Evolutionary conservation across 441 rosid species (phyloP).

Genomic region (Cnidoscolus chayamansa): DNA sequence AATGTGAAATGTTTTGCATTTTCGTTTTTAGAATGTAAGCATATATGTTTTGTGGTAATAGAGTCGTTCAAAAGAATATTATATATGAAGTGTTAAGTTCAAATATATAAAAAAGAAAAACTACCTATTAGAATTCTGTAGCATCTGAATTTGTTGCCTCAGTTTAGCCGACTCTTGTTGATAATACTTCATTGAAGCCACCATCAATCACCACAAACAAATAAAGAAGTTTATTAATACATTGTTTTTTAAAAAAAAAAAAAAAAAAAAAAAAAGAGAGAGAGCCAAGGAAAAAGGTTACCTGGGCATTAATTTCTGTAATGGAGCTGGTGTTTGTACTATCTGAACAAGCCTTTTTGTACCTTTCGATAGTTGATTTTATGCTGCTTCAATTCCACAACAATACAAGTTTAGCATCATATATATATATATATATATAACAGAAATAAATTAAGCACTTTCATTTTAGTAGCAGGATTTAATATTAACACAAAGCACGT

Average conservation of each 20-base stretch:
- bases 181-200: constrained; percentile 53
- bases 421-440: too few species aligned
- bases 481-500: too few species aligned
- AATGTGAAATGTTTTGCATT: too few species aligned
- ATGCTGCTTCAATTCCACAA: constrained; percentile 40
- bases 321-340: constrained; percentile 51
- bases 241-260: neutral
- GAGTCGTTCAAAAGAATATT: too few species aligned
- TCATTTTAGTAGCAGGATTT: too few species aligned
- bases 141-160: constrained; percentile 85
- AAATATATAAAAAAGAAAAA: neutral
- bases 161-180: constrained; percentile 96
- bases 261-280: neutral
- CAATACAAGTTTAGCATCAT: neutral
- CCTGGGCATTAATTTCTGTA: constrained; percentile 95
- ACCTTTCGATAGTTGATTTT: constrained; percentile 84
- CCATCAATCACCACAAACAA: neutral
- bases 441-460: too few species aligned
- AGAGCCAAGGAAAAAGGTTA: constrained; percentile 16
- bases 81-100: too few species aligned
- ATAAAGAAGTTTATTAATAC: neutral
- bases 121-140: constrained; percentile 91
- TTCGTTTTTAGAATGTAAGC: too few species aligned
- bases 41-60: too few species aligned
- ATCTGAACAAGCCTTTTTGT: constrained; percentile 89